Percentiles rank a stretch among this genome's conserved stretches.
These are phyloP conservation scores for Waitea zeae DNA, from an alignment of 1,284 basidiomycete genomes.

Conservation along the genomic window DNA sequence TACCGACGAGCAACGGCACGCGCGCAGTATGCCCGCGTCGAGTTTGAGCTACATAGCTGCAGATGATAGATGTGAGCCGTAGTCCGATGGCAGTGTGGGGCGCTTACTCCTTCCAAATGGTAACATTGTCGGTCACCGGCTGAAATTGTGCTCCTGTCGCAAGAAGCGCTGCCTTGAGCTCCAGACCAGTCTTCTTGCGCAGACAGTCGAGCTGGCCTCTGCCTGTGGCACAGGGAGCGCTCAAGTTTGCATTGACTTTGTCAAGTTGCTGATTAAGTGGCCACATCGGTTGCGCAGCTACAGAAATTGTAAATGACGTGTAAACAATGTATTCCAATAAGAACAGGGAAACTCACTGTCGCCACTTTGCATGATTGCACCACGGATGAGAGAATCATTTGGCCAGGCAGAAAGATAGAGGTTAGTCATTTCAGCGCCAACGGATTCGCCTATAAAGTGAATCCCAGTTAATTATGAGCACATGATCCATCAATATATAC, in stretches of 20 bases:
- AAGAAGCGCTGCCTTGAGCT: slow-evolving; percentile 16
- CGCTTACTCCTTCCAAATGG: slow-evolving; percentile 19
- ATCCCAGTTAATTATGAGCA: background rate
- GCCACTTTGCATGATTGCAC: slow-evolving; percentile 22
- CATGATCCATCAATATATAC: background rate
- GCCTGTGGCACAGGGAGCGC: slow-evolving; percentile 18
- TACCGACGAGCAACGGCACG: slow-evolving; percentile 22
- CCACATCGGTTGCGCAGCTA: slow-evolving; percentile 23
- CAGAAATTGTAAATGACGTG: background rate
- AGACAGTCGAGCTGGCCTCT: slow-evolving; percentile 20
- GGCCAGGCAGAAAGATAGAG: slow-evolving; percentile 22
- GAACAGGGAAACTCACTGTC: slow-evolving; percentile 16
- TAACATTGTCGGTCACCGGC: slow-evolving; percentile 24
- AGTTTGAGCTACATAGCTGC: slow-evolving; percentile 16
- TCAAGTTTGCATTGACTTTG: slow-evolving; percentile 17
- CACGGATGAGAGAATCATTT: slow-evolving; percentile 19
- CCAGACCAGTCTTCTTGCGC: slow-evolving; percentile 16
- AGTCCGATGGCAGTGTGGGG: too few relatives aligned
- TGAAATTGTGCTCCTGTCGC: slow-evolving; percentile 22
- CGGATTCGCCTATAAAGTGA: slow-evolving; percentile 16
- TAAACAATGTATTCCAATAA: background rate
- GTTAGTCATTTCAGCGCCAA: slow-evolving; percentile 27
- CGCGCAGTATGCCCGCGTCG: slow-evolving; percentile 18
- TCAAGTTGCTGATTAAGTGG: slow-evolving; percentile 19
- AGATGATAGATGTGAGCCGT: background rate